phyloP scores from a whole-genome alignment of 257 asterid genomes.

The Scutellaria baicalensis region DNA sequence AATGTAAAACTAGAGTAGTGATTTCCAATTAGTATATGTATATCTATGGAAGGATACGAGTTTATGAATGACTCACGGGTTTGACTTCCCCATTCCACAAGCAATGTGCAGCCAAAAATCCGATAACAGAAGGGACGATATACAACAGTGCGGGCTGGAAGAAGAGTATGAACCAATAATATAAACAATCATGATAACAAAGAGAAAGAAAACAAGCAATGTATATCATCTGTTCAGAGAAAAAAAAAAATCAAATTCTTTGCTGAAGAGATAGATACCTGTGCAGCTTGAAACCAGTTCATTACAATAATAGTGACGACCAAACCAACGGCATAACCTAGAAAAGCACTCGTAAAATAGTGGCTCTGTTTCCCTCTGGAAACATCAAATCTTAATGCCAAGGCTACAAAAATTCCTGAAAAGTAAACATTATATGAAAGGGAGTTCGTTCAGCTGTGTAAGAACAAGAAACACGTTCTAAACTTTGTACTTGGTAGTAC shows the following conservation, averaged over 20 bases:
- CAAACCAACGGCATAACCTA: conserved; percentile 72
- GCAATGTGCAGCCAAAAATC: conserved; percentile 87
- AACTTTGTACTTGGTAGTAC: too few relatives aligned
- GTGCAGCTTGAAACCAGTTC: conserved; percentile 99
- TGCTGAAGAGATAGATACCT: conserved; percentile 31
- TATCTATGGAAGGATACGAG: too few relatives aligned
- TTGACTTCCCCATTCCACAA: conserved; percentile 86
- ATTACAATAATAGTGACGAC: conserved; percentile 70
- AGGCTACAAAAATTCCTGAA: conserved; percentile 94
- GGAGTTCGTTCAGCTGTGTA: too few relatives aligned
- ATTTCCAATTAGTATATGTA: too few relatives aligned
- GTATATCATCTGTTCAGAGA: too few relatives aligned
- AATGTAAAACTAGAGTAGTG: too few relatives aligned
- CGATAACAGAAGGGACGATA: conserved; percentile 93
- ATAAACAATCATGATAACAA: background rate
- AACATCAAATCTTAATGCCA: conserved; percentile 90
- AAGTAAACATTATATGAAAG: background rate
- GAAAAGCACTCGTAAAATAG: conserved; percentile 86
- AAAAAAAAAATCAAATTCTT: background rate
- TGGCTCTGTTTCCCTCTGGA: conserved; percentile 74
- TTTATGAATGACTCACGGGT: conserved; percentile 46
- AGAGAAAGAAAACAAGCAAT: background rate
- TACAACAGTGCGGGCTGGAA: conserved; percentile 89
- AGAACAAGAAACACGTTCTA: too few relatives aligned
- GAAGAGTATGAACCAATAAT: conserved; percentile 6